Evolutionary conservation across 176 grass and related monocot species (phyloP), one percentile per base, ranked within the genome.

Genomic region (Rhynchospora breviuscula): DNA sequence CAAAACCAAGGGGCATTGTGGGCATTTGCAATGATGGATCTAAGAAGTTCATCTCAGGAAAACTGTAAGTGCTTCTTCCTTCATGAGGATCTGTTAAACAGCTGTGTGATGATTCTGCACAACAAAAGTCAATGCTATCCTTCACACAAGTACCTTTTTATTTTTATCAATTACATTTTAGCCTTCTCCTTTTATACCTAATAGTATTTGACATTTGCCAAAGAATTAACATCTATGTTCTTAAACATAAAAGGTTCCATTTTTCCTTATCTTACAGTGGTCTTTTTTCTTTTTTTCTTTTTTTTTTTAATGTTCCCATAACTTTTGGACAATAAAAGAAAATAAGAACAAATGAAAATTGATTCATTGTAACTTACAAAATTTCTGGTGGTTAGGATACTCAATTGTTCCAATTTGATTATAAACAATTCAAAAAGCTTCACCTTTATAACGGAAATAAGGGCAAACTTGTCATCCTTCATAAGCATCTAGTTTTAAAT

Each of bases 21-120:
- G 40, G 44, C 60, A 64, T 81, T 81, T 81, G 79, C 40, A 22
- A 44, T 25, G 58, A 46, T 59, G 45, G 79, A 44, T 81, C 59
- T 81, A 35, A 4, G 19, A 64, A 48, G 18, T 81, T 63, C 11
- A 81, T 63, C 19, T 81, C 49, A 63, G 59, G 18, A 64, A 22
- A n/a, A 52, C 23, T 44, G 54, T 67, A 54, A 66, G 14, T 54
- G 17, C 23, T 68, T 57, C 23, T 68, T 57, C 73, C 73, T 57
- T 78, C 73, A 57, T 23, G 25, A 63, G 80, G 80, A 13, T 82
- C 62, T 52, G 80, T 82, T 51, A 82, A 51, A 54, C 45, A 82
- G 43, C 80, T 82, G 1, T 68, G 80, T 59, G 80, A 82, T 67
- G 80, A 35, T 66, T 82, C 80, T 82, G 80, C 62, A 82, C 15